Evolutionary conservation across 2,329 filamentous ascomycete species (phyloP).

Genomic region (Dactylella cylindrospora): DNA sequence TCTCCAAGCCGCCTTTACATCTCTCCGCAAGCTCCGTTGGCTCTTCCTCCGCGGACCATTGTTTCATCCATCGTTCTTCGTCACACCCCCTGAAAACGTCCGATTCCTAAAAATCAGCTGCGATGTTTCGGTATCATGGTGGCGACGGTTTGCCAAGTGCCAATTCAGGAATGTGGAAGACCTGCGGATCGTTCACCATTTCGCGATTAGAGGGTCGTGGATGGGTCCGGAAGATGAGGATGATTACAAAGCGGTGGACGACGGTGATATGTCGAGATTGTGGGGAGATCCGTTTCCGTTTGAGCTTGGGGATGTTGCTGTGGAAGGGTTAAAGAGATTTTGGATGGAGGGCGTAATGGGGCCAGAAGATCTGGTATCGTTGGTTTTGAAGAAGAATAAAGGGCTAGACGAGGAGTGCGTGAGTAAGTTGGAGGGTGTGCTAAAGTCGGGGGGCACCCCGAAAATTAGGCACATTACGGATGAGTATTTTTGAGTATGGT

Average conservation of each 20-base stretch:
- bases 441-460: neutral
- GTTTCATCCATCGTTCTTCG: conserved; percentile 33
- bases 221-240: conserved; percentile 5
- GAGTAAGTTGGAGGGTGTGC: neutral
- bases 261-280: neutral
- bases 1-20: conserved; percentile 9
- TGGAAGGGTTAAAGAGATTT: conserved; percentile 20
- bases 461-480: too few species aligned
- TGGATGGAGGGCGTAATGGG: conserved; percentile 17
- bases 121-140: conserved; percentile 18
- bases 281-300: conserved; percentile 9
- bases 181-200: conserved; percentile 1
- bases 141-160: conserved; percentile 11
- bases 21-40: conserved; percentile 13
- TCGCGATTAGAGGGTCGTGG: neutral
- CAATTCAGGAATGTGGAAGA: conserved; percentile 8
- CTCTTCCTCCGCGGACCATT: conserved; percentile 14
- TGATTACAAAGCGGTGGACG: neutral
- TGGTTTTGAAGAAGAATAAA: conserved; percentile 12
- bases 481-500: neutral
- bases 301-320: conserved; percentile 12
- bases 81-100: conserved; percentile 9
- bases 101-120: conserved; percentile 14
- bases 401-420: neutral
- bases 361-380: conserved; percentile 23